Conservation (phyloP, 495 filamentous ascomycete genomes). For the Astrothelium macrocarpum region DNA sequence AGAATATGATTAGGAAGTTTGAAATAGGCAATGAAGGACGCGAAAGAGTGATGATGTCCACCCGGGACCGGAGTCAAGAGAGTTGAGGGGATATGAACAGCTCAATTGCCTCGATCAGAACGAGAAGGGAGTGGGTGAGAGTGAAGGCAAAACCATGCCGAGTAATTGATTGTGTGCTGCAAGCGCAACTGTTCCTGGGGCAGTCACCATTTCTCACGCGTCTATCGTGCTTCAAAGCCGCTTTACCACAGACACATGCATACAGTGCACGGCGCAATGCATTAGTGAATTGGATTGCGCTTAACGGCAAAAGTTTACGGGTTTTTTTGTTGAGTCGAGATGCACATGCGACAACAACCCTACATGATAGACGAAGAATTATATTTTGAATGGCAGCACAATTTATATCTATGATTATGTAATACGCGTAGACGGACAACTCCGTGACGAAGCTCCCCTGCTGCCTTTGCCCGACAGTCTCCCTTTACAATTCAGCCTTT, state of each 20-base stretch:
- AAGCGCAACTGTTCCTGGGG: background rate
- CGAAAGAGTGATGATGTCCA: background rate
- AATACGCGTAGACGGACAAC: background rate
- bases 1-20: background rate
- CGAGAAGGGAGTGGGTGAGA: background rate
- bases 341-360: no score
- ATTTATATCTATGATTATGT: no score
- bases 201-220: background rate
- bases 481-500: constrained; percentile 1
- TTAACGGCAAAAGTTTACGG: no score
- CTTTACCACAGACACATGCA: no score
- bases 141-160: background rate
- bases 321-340: no score
- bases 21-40: background rate
- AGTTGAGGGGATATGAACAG: background rate
- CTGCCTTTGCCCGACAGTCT: background rate
- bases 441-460: constrained; percentile 8
- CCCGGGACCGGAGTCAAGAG: background rate
- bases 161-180: background rate
- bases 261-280: no score
- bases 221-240: no score
- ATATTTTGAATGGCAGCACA: no score
- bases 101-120: background rate
- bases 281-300: no score
- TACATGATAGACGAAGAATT: background rate